phyloP scores from a whole-genome alignment of 345 rosid species.

The Bruguiera sexangula region DNA sequence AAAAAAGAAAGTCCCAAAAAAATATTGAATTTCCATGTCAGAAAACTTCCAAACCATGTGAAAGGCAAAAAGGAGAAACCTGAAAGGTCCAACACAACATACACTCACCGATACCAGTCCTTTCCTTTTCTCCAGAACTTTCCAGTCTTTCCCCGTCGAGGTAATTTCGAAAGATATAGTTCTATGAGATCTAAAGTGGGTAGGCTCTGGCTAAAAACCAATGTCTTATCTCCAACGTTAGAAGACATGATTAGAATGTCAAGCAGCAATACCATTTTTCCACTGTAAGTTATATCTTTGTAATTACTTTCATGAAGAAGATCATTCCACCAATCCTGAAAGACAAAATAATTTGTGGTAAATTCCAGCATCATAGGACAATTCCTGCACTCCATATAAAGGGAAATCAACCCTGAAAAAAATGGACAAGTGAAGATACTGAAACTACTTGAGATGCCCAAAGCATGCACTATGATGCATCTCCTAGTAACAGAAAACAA shows the following conservation, averaged over 20 bases:
- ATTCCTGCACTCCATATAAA: not conserved
- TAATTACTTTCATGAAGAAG: constrained; percentile 71
- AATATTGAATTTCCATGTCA: not conserved
- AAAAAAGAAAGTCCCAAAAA: no score
- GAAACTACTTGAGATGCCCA: not conserved
- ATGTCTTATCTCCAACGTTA: constrained; percentile 76
- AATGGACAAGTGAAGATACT: constrained; percentile 1
- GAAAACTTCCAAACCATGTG: not conserved
- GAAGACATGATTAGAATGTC: constrained; percentile 81
- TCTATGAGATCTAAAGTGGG: constrained; percentile 98
- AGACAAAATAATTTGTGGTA: not conserved
- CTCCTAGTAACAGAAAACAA: constrained; percentile 1
- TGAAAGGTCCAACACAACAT: not conserved
- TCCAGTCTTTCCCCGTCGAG: constrained; percentile 65
- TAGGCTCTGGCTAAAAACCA: constrained; percentile 98
- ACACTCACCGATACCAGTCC: constrained; percentile 96
- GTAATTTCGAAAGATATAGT: constrained; percentile 75
- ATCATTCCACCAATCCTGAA: constrained; percentile 97
- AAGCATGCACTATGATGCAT: not conserved
- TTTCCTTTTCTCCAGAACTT: constrained; percentile 94
- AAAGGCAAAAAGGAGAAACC: not conserved
- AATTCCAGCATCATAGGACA: not conserved
- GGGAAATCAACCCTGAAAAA: not conserved
- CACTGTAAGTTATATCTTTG: constrained; percentile 69
- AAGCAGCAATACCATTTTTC: constrained; percentile 95